Conservation (phyloP, 2,329 filamentous ascomycete species). For the Botryotinia narcissicola region DNA sequence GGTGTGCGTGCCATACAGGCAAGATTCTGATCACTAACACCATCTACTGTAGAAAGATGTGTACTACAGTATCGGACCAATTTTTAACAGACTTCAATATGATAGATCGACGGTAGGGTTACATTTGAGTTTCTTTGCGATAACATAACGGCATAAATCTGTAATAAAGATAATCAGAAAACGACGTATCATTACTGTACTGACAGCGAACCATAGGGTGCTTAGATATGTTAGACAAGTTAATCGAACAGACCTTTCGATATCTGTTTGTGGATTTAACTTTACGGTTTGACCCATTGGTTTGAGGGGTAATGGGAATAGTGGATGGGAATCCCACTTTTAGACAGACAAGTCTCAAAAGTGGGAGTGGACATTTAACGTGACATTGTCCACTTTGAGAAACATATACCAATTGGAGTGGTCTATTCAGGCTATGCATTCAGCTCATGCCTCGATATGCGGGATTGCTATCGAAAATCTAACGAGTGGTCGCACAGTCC, state of each 20-base stretch:
- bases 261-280: not conserved
- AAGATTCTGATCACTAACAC: not conserved
- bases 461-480: not conserved
- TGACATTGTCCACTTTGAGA: not conserved
- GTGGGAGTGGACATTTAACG: not conserved
- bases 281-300: not conserved
- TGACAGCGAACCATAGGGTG: not conserved
- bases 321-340: conserved; percentile 4
- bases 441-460: not conserved
- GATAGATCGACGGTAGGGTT: not conserved
- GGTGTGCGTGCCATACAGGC: not conserved
- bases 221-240: not conserved
- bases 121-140: not conserved
- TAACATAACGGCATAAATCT: not conserved
- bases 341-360: not conserved
- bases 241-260: not conserved
- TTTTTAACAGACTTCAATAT: not conserved
- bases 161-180: not conserved
- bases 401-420: not conserved
- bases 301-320: not conserved
- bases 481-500: not conserved
- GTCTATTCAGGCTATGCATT: not conserved
- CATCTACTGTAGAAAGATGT: not conserved
- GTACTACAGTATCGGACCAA: not conserved
- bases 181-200: not conserved